Evolutionary conservation across 2,329 filamentous ascomycete species (phyloP).

Genomic region (Aspergillus nomiae): DNA sequence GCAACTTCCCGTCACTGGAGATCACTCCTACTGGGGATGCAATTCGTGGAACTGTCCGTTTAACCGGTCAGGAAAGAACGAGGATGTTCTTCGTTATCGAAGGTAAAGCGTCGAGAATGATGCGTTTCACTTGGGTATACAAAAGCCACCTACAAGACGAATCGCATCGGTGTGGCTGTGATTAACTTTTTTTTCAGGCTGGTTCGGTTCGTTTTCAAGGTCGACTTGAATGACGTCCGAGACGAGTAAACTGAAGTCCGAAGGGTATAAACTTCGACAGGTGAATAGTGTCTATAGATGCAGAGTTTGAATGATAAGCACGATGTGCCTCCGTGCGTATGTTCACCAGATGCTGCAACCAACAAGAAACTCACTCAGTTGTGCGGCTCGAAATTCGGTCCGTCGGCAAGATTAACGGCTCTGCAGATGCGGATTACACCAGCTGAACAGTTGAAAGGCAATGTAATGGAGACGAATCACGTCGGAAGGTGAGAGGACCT

Average conservation of each 20-base stretch:
- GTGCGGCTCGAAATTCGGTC: slow-evolving; percentile 17
- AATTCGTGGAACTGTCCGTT: slow-evolving; percentile 10
- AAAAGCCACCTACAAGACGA: slow-evolving; percentile 25
- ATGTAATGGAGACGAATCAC: slow-evolving; percentile 6
- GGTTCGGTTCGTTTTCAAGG: slow-evolving; percentile 8
- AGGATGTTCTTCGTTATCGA: slow-evolving; percentile 10
- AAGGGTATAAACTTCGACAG: slow-evolving; percentile 1
- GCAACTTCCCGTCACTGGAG: slow-evolving; percentile 27
- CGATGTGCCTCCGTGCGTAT: slow-evolving; percentile 1
- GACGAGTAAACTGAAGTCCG: slow-evolving; percentile 11
- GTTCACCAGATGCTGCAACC: slow-evolving; percentile 5
- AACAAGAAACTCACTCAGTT: slow-evolving; percentile 14
- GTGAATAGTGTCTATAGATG: background rate
- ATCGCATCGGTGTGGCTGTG: slow-evolving; percentile 27
- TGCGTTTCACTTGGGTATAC: background rate
- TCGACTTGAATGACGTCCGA: slow-evolving; percentile 17
- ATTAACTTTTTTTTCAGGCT: background rate
- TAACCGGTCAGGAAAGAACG: slow-evolving; percentile 9
- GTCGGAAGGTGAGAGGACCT: slow-evolving; percentile 8
- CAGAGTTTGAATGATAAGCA: background rate
- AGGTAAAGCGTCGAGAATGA: background rate
- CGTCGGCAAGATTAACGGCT: slow-evolving; percentile 15
- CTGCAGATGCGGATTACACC: slow-evolving; percentile 7
- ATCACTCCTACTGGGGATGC: slow-evolving; percentile 22
- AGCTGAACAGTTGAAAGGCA: slow-evolving; percentile 5